A percentile compares a stretch with the other conserved stretches of the same genome.
Evolutionary conservation across 805 yeast genomes (phyloP).

Genomic region (Saccharomyces kudriavzevii): DNA sequence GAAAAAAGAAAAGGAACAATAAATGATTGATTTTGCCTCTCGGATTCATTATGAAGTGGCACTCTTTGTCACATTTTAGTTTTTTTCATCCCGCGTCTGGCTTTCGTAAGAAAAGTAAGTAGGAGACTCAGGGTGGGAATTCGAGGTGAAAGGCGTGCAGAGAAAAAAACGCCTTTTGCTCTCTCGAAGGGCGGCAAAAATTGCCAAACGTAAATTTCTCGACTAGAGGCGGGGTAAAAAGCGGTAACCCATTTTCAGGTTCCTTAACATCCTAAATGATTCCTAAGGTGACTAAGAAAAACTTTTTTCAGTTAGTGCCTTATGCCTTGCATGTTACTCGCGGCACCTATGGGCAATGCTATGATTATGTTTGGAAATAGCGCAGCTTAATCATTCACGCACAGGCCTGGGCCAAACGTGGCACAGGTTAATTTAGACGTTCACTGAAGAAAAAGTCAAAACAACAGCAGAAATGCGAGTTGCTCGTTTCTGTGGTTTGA

Average conservation of each 20-base stretch:
- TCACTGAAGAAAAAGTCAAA: background rate
- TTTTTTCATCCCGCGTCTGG: background rate
- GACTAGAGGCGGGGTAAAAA: background rate
- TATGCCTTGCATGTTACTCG: background rate
- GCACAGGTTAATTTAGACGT: background rate
- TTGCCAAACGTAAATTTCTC: background rate
- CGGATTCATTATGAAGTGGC: background rate
- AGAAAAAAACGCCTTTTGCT: background rate
- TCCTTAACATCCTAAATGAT: background rate
- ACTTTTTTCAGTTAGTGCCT: background rate
- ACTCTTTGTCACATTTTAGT: background rate
- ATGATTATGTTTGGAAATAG: background rate
- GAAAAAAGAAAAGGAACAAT: background rate
- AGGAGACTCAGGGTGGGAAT: background rate
- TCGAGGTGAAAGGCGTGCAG: background rate
- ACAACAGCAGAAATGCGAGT: background rate
- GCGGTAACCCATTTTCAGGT: background rate
- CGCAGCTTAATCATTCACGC: background rate
- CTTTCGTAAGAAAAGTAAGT: background rate
- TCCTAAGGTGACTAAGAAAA: background rate
- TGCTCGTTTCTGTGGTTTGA: background rate
- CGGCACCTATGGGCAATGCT: background rate
- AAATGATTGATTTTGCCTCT: background rate
- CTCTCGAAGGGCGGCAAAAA: background rate
- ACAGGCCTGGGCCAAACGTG: background rate